Conservation (phyloP, 1,284 basidiomycete species). For the Papiliotrema terrestris region DNA sequence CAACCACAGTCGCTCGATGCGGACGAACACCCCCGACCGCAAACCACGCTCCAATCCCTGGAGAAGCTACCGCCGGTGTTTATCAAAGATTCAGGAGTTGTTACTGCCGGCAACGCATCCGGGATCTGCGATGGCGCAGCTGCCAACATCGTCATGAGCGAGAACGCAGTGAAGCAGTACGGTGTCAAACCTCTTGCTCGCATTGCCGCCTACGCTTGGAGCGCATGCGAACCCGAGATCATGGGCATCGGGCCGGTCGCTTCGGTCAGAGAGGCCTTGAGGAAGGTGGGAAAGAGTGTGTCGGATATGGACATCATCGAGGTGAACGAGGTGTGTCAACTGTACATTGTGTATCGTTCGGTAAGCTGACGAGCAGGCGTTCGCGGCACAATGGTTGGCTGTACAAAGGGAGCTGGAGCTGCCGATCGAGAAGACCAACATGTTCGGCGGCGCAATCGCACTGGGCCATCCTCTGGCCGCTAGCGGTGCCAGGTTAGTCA, state of each 20-base stretch:
- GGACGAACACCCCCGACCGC: constrained; percentile 56
- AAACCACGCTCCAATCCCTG: constrained; percentile 51
- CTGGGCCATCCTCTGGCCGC: constrained; percentile 57
- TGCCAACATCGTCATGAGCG: constrained; percentile 55
- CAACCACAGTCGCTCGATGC: constrained; percentile 35
- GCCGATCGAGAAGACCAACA: constrained; percentile 55
- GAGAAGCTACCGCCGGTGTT: constrained; percentile 54
- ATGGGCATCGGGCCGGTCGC: constrained; percentile 59
- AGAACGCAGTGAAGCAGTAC: constrained; percentile 50
- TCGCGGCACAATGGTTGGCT: constrained; percentile 56
- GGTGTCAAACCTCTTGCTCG: constrained; percentile 53
- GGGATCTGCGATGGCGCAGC: constrained; percentile 58
- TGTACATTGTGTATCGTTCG: neutral
- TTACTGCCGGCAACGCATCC: constrained; percentile 56
- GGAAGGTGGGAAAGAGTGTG: constrained; percentile 41
- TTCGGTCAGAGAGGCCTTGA: constrained; percentile 32
- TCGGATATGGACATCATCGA: constrained; percentile 56
- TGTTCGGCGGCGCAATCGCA: constrained; percentile 53
- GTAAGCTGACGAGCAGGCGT: constrained; percentile 44
- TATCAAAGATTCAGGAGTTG: constrained; percentile 53
- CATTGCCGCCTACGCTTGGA: constrained; percentile 54
- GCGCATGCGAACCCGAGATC: constrained; percentile 55
- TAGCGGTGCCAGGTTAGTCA: constrained; percentile 50
- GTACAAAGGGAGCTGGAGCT: constrained; percentile 56
- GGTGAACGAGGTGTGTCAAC: constrained; percentile 52